Percentiles rank a stretch among this genome's conserved stretches.
phyloP scores from a whole-genome alignment of 768 basidiomycete genomes.

The Tephrocybe sp. region DNA sequence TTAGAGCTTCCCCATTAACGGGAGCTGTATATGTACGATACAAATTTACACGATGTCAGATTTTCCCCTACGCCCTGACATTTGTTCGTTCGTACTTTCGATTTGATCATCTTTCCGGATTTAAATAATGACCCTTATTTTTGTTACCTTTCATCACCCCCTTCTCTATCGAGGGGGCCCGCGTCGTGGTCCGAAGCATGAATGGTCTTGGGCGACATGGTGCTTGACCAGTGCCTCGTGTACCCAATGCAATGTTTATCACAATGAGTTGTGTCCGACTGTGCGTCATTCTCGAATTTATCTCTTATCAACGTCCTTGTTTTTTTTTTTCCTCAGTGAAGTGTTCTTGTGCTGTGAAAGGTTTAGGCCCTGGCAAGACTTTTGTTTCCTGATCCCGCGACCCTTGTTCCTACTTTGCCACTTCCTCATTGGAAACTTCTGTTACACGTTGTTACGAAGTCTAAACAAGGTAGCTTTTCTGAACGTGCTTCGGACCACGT shows the following conservation, averaged over 20 bases:
- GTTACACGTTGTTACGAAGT: slow-evolving; percentile 20
- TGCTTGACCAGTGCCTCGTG: slow-evolving; percentile 9
- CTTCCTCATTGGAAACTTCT: neutral
- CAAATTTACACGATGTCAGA: slow-evolving; percentile 14
- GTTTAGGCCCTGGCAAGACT: neutral
- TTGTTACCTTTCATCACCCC: neutral
- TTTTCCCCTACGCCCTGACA: slow-evolving; percentile 7
- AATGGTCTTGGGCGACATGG: neutral
- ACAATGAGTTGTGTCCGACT: neutral
- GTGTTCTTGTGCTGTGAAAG: slow-evolving; percentile 9
- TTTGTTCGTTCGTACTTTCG: slow-evolving; percentile 2
- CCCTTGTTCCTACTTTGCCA: slow-evolving; percentile 13
- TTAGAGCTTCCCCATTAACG: slow-evolving; percentile 9
- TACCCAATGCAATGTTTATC: slow-evolving; percentile 1
- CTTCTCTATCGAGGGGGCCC: neutral
- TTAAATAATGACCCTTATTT: slow-evolving; percentile 1
- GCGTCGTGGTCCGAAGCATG: slow-evolving; percentile 12
- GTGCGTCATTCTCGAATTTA: neutral
- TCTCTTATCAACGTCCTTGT: slow-evolving; percentile 5
- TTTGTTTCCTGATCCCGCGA: slow-evolving; percentile 3
- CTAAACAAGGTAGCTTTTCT: slow-evolving; percentile 2
- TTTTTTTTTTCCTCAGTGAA: neutral
- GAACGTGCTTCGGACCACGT: slow-evolving; percentile 10
- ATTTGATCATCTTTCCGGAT: slow-evolving; percentile 4
- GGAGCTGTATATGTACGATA: slow-evolving; percentile 17